Conservation (phyloP, 257 asterid genomes). For the Asclepias syriaca region DNA sequence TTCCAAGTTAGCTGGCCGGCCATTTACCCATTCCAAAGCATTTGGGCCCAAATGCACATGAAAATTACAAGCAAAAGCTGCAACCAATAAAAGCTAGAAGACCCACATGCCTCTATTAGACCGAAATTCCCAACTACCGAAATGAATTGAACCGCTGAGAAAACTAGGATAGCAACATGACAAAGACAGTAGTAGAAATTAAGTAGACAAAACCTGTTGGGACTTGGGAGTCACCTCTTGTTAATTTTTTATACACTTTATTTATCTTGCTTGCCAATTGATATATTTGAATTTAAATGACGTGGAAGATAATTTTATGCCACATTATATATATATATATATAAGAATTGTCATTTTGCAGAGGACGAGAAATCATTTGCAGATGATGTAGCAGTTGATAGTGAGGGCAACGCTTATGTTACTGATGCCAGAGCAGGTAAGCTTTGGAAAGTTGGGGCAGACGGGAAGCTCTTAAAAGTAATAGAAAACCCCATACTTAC, state of each 20-base stretch:
- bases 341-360: slow-evolving; percentile 15
- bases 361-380: slow-evolving; percentile 61
- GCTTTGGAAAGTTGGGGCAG: slow-evolving; percentile 70
- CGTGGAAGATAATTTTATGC: too few relatives aligned
- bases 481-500: slow-evolving; percentile 59
- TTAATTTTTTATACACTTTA: too few relatives aligned
- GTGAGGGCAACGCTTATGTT: slow-evolving; percentile 68
- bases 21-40: neutral
- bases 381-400: slow-evolving; percentile 75
- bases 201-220: too few relatives aligned
- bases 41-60: neutral
- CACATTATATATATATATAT: too few relatives aligned
- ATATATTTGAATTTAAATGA: too few relatives aligned
- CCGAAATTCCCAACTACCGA: neutral
- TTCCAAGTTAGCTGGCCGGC: neutral
- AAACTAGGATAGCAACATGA: neutral
- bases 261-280: too few relatives aligned
- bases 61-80: neutral
- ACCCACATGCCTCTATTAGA: neutral
- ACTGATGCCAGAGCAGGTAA: slow-evolving; percentile 62
- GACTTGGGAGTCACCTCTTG: too few relatives aligned
- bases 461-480: slow-evolving; percentile 44
- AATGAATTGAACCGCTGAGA: neutral
- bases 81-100: neutral
- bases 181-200: too few relatives aligned